Evolutionary conservation across 2,329 filamentous ascomycete species (phyloP), one percentile per base, ranked within the genome.

Genomic region (Dactylellina drechsleri): DNA sequence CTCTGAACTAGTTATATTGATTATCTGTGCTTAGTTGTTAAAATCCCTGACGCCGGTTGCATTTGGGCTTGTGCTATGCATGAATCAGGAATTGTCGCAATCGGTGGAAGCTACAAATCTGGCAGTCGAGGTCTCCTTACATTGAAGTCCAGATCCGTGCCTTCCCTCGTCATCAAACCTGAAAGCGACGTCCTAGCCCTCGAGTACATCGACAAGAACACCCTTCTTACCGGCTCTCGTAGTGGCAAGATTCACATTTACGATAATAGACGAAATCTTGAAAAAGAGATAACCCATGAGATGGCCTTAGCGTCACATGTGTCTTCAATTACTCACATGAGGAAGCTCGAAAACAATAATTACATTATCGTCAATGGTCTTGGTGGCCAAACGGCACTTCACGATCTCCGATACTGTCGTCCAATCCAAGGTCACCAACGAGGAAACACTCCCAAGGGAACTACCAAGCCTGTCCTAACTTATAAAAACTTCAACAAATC

Each of bases 191-290:
- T 74, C 10, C 50, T 74, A 2, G 56, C 70, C n/a, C 52, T 74
- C 13, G 50, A 66, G 43, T 74, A 74, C 36, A 57, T 74, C 50
- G 62, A 74, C 52, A 74, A 45, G 15, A 74, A 74, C 23, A 50
- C 49, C 2, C 62, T 74, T 13, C 70, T 74, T 8, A 61, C 61
- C n/a, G 70, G 70, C n/a, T 74, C 70, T 10, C 70, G 70, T 26
- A 74, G 59, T 52, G 70, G 70, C 20, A 74, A 74, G 40, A 74
- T 74, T 23, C 56, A 67, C 13, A 74, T 74, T n/a, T 74, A 74
- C 45, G 70, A 74, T 23, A 74, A 58, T 47, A 49, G 70, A 57
- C 70, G 70, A 45, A 74, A 74, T 45, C 70, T 74, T 20, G 70
- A 74, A 50, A 74, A 74, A 20, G 70, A 74, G 20, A 50, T 74